These are phyloP conservation scores for Penicillium glabrum DNA, from an alignment of 2,329 filamentous ascomycete species.

Conservation along the genomic window DNA sequence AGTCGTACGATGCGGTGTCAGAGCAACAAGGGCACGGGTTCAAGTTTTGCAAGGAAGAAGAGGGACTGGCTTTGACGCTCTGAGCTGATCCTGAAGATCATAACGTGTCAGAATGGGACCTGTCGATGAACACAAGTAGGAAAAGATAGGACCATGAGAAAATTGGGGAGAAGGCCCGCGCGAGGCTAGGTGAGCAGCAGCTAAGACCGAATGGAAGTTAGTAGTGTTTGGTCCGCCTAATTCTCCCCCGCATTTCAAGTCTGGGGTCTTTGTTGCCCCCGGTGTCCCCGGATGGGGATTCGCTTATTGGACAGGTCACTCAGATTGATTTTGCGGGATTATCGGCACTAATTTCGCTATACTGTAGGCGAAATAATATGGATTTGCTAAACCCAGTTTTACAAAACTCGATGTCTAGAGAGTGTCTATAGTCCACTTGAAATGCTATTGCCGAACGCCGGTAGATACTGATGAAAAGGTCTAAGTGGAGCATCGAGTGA, in stretches of 20 bases:
- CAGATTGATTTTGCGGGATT: background rate
- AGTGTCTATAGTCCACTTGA: background rate
- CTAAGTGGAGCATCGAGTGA: background rate
- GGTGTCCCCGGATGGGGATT: conserved; percentile 9
- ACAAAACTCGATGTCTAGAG: background rate
- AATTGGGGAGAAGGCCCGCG: background rate
- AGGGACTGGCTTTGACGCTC: background rate
- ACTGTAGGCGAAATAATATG: background rate
- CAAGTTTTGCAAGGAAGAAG: background rate
- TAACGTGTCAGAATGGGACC: background rate
- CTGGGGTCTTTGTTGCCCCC: conserved; percentile 1
- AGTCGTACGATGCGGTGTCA: conserved; percentile 3
- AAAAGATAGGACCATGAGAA: background rate
- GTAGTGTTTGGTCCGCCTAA: conserved; percentile 17
- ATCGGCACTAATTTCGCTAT: background rate
- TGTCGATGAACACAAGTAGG: background rate
- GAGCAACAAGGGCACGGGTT: background rate
- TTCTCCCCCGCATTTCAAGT: conserved; percentile 21
- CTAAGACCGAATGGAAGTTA: conserved; percentile 12
- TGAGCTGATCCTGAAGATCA: too few relatives aligned
- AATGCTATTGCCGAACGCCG: background rate
- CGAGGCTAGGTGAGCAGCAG: conserved; percentile 3
- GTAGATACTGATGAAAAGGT: background rate
- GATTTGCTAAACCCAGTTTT: background rate
- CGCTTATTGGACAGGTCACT: conserved; percentile 1